Percentiles rank a stretch among this genome's conserved stretches.
Evolutionary conservation across 2,329 filamentous ascomycete species (phyloP).

Genomic region (Gyromitra esculenta): DNA sequence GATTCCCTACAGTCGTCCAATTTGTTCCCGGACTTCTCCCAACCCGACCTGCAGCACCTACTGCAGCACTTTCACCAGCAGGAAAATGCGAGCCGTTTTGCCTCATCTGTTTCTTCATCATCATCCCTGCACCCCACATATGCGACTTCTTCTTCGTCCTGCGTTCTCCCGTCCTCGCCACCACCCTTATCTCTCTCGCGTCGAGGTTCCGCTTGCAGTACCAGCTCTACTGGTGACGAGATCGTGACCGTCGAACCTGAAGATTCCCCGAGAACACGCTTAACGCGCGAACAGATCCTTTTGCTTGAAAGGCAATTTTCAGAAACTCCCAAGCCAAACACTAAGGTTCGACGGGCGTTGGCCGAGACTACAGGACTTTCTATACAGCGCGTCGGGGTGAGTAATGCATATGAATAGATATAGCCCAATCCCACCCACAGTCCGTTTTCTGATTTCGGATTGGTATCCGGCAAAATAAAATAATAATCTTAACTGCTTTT

Average conservation of each 20-base stretch:
- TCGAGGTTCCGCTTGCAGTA: slow-evolving; percentile 50
- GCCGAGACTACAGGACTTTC: slow-evolving; percentile 52
- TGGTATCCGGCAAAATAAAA: slow-evolving; percentile 37
- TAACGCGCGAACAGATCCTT: slow-evolving; percentile 51
- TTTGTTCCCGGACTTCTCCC: slow-evolving; percentile 49
- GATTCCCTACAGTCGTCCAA: slow-evolving; percentile 45
- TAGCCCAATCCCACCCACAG: slow-evolving; percentile 36
- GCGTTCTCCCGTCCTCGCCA: slow-evolving; percentile 42
- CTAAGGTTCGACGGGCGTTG: slow-evolving; percentile 46
- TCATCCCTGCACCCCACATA: slow-evolving; percentile 49
- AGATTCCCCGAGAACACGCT: slow-evolving; percentile 47
- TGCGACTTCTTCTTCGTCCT: slow-evolving; percentile 44
- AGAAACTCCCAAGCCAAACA: slow-evolving; percentile 52
- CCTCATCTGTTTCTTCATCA: slow-evolving; percentile 39
- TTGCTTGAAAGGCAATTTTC: slow-evolving; percentile 52
- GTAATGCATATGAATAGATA: slow-evolving; percentile 37
- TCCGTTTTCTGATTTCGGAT: slow-evolving; percentile 31
- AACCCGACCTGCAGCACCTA: slow-evolving; percentile 46
- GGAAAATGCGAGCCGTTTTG: slow-evolving; percentile 45
- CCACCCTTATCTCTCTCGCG: slow-evolving; percentile 46
- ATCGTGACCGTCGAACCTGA: slow-evolving; percentile 42
- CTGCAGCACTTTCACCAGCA: slow-evolving; percentile 37
- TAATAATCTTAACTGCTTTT: slow-evolving; percentile 25
- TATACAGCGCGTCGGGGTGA: slow-evolving; percentile 52
- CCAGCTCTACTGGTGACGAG: slow-evolving; percentile 35